phyloP scores from a whole-genome alignment of 306 rosid species.

The Lathyrus tuberosus region DNA sequence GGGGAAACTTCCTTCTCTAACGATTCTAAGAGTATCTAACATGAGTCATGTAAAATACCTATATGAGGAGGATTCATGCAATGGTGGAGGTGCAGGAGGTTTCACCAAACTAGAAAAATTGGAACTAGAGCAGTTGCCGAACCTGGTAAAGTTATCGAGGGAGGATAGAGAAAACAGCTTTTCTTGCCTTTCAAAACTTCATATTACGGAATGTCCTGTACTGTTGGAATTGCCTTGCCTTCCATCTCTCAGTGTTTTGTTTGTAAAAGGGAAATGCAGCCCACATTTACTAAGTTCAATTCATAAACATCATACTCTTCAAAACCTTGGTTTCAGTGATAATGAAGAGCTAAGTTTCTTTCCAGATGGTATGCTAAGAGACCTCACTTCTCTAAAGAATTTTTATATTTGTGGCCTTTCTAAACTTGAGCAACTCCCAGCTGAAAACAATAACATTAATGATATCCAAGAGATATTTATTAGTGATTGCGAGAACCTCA shows the following conservation, averaged over 20 bases:
- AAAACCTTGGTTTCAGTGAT: no score
- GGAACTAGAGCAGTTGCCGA: neutral
- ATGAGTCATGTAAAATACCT: neutral
- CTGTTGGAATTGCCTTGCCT: slow-evolving; percentile 29
- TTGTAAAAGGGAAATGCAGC: neutral
- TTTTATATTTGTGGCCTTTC: no score
- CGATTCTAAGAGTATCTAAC: neutral
- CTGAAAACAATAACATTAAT: no score
- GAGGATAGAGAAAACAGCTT: slow-evolving; percentile 30
- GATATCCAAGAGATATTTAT: no score
- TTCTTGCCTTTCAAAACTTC: neutral
- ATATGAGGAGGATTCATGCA: neutral
- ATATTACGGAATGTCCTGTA: slow-evolving; percentile 14
- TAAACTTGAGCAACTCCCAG: no score
- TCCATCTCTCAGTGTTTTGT: neutral
- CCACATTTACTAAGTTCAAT: slow-evolving; percentile 5
- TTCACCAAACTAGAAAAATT: neutral
- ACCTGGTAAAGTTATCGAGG: slow-evolving; percentile 20
- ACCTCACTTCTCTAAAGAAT: no score
- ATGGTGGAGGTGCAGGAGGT: neutral
- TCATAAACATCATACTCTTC: no score
- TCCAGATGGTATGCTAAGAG: no score
- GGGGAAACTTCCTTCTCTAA: slow-evolving; percentile 27
- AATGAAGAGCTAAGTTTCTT: no score
- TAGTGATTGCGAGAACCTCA: no score